Evolutionary conservation across 768 basidiomycete genomes (phyloP).

Genomic region (Phallus indusiatus): DNA sequence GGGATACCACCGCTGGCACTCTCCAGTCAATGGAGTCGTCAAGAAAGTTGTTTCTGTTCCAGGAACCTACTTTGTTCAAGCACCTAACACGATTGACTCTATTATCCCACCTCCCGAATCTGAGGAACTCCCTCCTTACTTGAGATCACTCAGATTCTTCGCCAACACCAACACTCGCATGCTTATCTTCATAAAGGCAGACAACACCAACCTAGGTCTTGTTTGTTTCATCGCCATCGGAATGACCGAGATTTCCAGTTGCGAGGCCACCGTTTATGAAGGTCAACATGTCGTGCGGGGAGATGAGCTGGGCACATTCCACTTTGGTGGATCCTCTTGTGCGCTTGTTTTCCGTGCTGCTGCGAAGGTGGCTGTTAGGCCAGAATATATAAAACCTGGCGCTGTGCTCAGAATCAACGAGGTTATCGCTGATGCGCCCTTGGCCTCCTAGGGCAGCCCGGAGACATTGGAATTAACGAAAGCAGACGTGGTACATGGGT

Average conservation of each 20-base stretch:
- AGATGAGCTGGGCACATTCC: constrained; percentile 52
- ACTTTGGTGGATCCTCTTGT: constrained; percentile 52
- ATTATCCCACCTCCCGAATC: constrained; percentile 17
- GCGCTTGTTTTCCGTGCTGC: constrained; percentile 36
- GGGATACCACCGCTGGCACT: constrained; percentile 57
- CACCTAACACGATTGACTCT: constrained; percentile 17
- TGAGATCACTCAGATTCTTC: constrained; percentile 32
- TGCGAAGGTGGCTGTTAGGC: constrained; percentile 12
- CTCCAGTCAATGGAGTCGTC: constrained; percentile 41
- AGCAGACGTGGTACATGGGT: too few species aligned
- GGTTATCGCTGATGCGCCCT: too few species aligned
- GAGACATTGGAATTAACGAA: too few species aligned
- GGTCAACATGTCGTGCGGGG: constrained; percentile 41
- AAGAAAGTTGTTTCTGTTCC: constrained; percentile 34
- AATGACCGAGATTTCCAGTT: constrained; percentile 57
- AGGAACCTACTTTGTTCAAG: constrained; percentile 40
- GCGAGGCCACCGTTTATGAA: constrained; percentile 37
- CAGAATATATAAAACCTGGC: background rate
- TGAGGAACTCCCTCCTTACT: constrained; percentile 8
- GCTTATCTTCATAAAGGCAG: constrained; percentile 46
- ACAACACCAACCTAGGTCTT: constrained; percentile 41
- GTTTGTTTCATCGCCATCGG: constrained; percentile 51
- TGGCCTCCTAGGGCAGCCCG: too few species aligned
- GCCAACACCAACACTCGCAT: constrained; percentile 38
- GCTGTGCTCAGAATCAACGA: constrained; percentile 10